phyloP scores from a whole-genome alignment of 78 protist species.

The Dictyostelium brefeldianum region DNA sequence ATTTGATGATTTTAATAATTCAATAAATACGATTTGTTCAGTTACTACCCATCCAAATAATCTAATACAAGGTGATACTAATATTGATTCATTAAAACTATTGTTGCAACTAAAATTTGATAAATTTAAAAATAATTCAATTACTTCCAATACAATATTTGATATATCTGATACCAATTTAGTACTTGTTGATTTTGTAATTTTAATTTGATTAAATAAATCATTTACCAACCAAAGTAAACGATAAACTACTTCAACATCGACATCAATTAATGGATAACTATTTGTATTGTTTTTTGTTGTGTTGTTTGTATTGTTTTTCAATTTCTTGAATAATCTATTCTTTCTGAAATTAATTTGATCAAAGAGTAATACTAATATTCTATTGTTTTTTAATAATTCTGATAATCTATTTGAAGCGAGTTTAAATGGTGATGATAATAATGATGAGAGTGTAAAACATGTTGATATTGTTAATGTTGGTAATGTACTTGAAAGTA shows the following conservation, averaged over 20 bases:
- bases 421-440: neutral
- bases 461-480: neutral
- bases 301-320: no score
- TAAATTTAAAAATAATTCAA: neutral
- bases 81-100: neutral
- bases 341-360: conserved; percentile 1
- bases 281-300: no score
- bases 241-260: neutral
- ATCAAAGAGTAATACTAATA: neutral
- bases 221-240: conserved; percentile 14
- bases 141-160: neutral
- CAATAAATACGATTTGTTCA: neutral
- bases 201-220: neutral
- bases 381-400: neutral
- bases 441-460: neutral
- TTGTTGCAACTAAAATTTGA: neutral
- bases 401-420: neutral
- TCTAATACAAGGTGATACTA: conserved; percentile 19
- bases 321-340: neutral
- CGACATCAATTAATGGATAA: neutral
- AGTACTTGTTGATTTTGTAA: neutral
- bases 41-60: neutral
- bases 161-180: neutral
- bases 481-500: neutral
- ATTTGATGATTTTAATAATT: neutral